Base-by-base conservation (phyloP, 176 grass and related monocot genomes). In the Avena atlantica region DNA sequence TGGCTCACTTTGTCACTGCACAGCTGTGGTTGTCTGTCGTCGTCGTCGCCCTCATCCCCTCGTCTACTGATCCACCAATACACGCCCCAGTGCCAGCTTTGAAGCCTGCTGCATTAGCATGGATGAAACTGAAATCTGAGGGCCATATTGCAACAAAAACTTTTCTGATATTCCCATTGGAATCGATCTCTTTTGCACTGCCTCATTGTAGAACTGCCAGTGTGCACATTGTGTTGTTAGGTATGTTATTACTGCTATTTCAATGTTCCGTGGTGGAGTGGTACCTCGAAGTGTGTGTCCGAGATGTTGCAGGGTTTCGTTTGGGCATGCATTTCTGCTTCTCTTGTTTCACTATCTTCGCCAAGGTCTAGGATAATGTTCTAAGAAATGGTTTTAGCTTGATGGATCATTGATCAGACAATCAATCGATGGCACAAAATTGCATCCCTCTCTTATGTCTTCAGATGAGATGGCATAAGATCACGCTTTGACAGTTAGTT, bases 81-180 rank as follows among this genome's bases (percentile, higher is more conserved):
- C 57, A 21, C 45, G 36, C 59, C 47, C 49, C 3, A 23, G 80
- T 91, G 57, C 89, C 85, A 80, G 81, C 66, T 42, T 75, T 58
- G 81, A 49, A 74, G 47, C 34, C 55, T 9, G 34, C 85, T 36
- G 74, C 85, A 74, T 79, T 67, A 73, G 58, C 57, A 36, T 87
- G 5, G 57, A 80, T 57, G 84, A 62, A 37, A 87, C 20, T 57
- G 61, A 69, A 86, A 86, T 57, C 64, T 78, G 89, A 86, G 84
- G 88, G 64, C 53, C 72, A 79, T 79, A 8, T 74, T 49, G 23
- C 47, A 49, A 44, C 21, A 3, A 44, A 6, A 5, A 62, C 4
- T 47, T 62, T 62, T 72, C 3, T 1, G 0, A 5, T 48, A 25
- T 48, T 66, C 52, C 44, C 3, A 6, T 57, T 70, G 51, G 51